Evolutionary conservation across 305 asterid species (phyloP).

Genomic region (Withania somnifera): DNA sequence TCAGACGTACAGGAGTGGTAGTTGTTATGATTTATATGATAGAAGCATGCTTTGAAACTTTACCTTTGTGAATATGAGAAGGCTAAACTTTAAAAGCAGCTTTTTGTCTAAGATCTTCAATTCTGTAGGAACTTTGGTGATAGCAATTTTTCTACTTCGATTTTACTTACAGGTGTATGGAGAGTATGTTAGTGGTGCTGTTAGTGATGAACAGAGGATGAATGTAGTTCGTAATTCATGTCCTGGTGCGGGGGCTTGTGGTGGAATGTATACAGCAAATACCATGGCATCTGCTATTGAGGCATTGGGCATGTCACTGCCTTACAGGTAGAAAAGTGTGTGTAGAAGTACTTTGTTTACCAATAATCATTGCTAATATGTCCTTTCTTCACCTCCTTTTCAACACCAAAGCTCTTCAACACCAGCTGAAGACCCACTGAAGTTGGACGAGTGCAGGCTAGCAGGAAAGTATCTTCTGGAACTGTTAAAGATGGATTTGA

Average conservation of each 20-base stretch:
- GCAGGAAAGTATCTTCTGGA: slow-evolving; percentile 87
- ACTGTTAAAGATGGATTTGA: slow-evolving; percentile 82
- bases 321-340: slow-evolving; percentile 58
- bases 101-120: not conserved
- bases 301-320: slow-evolving; percentile 95
- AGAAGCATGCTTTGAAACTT: not conserved
- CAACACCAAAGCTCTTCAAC: slow-evolving; percentile 65
- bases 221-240: slow-evolving; percentile 87
- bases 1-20: not conserved
- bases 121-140: not conserved
- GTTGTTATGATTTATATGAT: not conserved
- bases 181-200: slow-evolving; percentile 82
- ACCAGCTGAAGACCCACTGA: slow-evolving; percentile 94
- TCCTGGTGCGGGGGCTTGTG: slow-evolving; percentile 99
- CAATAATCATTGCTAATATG: not conserved
- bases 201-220: slow-evolving; percentile 73
- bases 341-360: not conserved
- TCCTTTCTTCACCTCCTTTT: slow-evolving; percentile 1
- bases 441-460: slow-evolving; percentile 93
- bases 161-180: slow-evolving; percentile 62
- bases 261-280: slow-evolving; percentile 98
- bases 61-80: not conserved
- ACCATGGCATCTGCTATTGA: slow-evolving; percentile 99
- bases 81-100: not conserved
- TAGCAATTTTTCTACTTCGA: not conserved